These are phyloP conservation scores for Ophiocordyceps camponoti-saundersi DNA, from an alignment of 2,329 filamentous ascomycete species.

Conservation along the genomic window DNA sequence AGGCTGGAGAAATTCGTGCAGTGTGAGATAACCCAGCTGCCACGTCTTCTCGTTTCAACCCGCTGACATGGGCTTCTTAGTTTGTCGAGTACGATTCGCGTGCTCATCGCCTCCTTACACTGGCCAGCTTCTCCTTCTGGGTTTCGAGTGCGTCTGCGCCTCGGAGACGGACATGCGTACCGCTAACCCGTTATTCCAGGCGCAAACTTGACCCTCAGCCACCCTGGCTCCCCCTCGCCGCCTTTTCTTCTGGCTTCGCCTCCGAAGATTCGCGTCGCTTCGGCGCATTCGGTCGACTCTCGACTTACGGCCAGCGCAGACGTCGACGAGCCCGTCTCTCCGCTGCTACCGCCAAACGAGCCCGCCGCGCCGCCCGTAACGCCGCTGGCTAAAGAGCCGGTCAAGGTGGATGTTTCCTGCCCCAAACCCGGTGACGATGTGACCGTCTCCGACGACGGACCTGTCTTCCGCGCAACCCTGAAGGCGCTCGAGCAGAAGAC, in stretches of 20 bases:
- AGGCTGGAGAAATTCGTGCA: conserved; percentile 93
- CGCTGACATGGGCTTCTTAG: conserved; percentile 22
- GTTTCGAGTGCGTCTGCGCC: conserved; percentile 49
- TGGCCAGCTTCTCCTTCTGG: conserved; percentile 92
- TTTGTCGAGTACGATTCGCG: conserved; percentile 96
- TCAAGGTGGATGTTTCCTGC: conserved; percentile 79
- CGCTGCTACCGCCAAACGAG: conserved; percentile 24
- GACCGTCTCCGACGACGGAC: conserved; percentile 75
- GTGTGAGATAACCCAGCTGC: conserved; percentile 31
- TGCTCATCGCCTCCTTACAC: conserved; percentile 71
- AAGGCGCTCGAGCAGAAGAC: conserved; percentile 95
- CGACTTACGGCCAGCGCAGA: conserved; percentile 58
- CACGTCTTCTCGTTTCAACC: not conserved
- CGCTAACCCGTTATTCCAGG: conserved; percentile 16
- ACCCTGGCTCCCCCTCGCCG: conserved; percentile 52
- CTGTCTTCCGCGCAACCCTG: conserved; percentile 90
- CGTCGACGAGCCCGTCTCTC: conserved; percentile 41
- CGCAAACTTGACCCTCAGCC: conserved; percentile 25
- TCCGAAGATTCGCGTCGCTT: conserved; percentile 67
- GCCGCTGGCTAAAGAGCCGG: conserved; percentile 24
- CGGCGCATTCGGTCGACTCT: conserved; percentile 71
- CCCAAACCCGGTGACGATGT: conserved; percentile 76
- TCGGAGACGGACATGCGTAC: not conserved
- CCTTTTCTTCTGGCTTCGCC: conserved; percentile 58
- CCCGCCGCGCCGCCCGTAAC: conserved; percentile 10